Evolutionary conservation across 2,329 filamentous ascomycete species (phyloP).

Genomic region (Phialophora expanda): DNA sequence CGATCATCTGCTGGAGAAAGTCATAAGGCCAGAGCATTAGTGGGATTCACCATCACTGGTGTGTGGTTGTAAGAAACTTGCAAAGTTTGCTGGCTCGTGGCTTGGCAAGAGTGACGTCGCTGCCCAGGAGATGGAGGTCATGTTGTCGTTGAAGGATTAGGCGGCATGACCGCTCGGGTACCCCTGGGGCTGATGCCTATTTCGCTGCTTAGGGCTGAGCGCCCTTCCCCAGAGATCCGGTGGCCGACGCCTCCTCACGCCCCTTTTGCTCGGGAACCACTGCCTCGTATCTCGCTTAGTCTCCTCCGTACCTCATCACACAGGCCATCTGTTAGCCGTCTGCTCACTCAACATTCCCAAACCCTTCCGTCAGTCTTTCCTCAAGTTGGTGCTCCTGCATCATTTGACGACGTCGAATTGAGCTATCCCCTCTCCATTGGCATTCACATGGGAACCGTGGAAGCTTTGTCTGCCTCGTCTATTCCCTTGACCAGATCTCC

Average conservation of each 20-base stretch:
- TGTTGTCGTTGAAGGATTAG: neutral
- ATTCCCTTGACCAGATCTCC: conserved; percentile 17
- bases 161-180: neutral
- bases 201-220: conserved; percentile 1
- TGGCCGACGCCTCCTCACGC: neutral
- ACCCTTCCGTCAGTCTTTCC: neutral
- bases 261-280: neutral
- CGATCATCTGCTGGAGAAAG: neutral
- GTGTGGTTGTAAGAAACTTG: conserved; percentile 12
- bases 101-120: conserved; percentile 2
- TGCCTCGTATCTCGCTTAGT: conserved; percentile 2
- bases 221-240: conserved; percentile 12
- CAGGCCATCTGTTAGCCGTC: conserved; percentile 3
- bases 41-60: conserved; percentile 3
- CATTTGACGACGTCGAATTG: conserved; percentile 16
- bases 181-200: conserved; percentile 10
- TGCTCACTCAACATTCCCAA: conserved; percentile 11
- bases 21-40: conserved; percentile 6
- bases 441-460: conserved; percentile 15
- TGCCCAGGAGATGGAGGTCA: neutral
- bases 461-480: conserved; percentile 23
- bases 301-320: neutral
- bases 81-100: conserved; percentile 6
- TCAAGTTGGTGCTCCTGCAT: conserved; percentile 9
- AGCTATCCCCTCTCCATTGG: neutral